Evolutionary conservation across 2,329 filamentous ascomycete genomes (phyloP).

Genomic region (Talaromyces sp.): DNA sequence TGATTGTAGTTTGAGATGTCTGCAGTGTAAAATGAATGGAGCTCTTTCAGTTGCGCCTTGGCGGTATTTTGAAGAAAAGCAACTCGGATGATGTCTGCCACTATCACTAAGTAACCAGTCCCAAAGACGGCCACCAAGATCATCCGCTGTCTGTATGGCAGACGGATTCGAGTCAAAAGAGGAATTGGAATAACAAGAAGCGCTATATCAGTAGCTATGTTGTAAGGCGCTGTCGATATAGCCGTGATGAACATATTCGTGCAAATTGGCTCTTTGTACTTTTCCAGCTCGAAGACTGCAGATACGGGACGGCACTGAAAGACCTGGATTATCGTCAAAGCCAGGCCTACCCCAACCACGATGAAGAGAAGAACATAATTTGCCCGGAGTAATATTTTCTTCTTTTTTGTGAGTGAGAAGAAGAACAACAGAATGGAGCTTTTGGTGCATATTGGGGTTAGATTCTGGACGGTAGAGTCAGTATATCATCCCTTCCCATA

Average conservation of each 20-base stretch:
- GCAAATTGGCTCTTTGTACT: neutral
- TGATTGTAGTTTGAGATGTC: neutral
- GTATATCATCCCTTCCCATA: neutral
- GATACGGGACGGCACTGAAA: slow-evolving; percentile 3
- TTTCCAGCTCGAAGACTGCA: neutral
- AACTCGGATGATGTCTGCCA: slow-evolving; percentile 1
- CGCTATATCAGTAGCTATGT: slow-evolving; percentile 4
- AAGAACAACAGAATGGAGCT: neutral
- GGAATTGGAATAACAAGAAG: slow-evolving; percentile 4
- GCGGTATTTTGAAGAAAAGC: slow-evolving; percentile 1
- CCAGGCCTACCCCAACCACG: neutral
- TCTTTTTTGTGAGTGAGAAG: neutral
- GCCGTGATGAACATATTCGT: neutral
- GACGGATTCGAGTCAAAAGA: neutral
- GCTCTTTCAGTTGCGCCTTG: neutral
- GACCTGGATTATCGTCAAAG: neutral
- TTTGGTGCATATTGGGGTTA: neutral
- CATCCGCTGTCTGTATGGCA: slow-evolving; percentile 44
- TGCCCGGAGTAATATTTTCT: neutral
- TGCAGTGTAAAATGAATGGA: neutral
- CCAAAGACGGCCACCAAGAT: slow-evolving; percentile 2
- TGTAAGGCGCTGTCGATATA: neutral
- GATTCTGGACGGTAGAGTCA: neutral
- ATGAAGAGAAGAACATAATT: neutral
- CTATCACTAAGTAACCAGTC: neutral